Conservation (phyloP, 345 rosid genomes). For the Erodium maritimum region DNA sequence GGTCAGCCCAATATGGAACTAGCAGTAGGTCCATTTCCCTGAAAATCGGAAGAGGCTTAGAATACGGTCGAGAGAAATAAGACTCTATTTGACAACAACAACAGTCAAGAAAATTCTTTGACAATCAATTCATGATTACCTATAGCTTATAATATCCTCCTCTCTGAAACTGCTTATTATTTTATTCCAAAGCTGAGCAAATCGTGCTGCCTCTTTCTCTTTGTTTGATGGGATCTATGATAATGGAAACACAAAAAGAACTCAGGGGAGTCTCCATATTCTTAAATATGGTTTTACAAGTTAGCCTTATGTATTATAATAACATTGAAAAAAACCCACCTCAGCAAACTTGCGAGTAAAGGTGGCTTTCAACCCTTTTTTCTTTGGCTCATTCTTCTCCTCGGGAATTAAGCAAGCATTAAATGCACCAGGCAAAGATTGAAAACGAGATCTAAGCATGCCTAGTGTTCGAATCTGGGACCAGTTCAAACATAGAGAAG, state of each 20-base stretch:
- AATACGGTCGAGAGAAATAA: background rate
- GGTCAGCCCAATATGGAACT: conserved; percentile 99
- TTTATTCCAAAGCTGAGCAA: conserved; percentile 98
- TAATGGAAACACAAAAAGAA: conserved; percentile 7
- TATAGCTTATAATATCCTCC: conserved; percentile 84
- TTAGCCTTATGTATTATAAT: background rate
- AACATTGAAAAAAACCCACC: conserved; percentile 21
- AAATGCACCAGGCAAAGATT: conserved; percentile 82
- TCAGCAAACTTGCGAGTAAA: conserved; percentile 42
- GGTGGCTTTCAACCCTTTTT: conserved; percentile 62
- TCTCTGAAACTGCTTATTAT: conserved; percentile 91
- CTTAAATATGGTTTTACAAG: background rate
- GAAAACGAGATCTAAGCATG: conserved; percentile 95
- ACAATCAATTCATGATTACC: conserved; percentile 24
- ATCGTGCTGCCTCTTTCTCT: conserved; percentile 78
- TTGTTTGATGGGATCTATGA: conserved; percentile 47
- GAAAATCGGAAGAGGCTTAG: conserved; percentile 9
- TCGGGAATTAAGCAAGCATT: conserved; percentile 71
- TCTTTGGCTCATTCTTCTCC: conserved; percentile 46
- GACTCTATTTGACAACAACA: background rate
- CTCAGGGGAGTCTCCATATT: background rate
- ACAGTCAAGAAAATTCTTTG: background rate
- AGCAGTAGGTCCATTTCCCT: conserved; percentile 97
- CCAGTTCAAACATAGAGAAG: background rate
- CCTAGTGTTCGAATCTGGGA: conserved; percentile 91